phyloP scores from a whole-genome alignment of 306 rosid species.

The Trichosanthes cucumerina region DNA sequence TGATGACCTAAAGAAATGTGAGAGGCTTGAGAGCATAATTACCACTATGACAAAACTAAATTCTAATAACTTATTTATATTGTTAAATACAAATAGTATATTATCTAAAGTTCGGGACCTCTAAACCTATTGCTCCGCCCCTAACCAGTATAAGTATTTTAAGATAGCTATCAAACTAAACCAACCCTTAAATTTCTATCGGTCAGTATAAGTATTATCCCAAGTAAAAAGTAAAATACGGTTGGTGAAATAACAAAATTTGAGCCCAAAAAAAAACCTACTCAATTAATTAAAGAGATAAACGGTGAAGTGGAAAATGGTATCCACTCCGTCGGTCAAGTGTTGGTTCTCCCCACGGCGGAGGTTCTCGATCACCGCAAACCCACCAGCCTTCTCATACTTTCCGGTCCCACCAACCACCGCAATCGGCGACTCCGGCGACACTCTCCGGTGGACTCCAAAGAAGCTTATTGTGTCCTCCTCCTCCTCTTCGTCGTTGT shows the following conservation, averaged over 20 bases:
- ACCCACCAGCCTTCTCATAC: constrained; percentile 67
- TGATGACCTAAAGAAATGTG: too few species aligned
- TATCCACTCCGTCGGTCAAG: constrained; percentile 63
- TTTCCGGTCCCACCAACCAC: constrained; percentile 81
- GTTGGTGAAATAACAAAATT: neutral
- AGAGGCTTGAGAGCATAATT: too few species aligned
- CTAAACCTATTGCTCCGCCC: too few species aligned
- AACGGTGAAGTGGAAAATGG: constrained; percentile 50
- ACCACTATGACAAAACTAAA: too few species aligned
- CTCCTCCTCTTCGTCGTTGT: constrained; percentile 11
- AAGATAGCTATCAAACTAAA: neutral
- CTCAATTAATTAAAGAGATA: constrained; percentile 26
- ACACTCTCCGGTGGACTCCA: constrained; percentile 67
- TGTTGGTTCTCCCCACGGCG: constrained; percentile 47
- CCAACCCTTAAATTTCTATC: too few species aligned
- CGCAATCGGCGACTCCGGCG: constrained; percentile 47
- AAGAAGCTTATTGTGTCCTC: constrained; percentile 67
- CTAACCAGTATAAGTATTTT: too few species aligned
- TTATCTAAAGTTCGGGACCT: too few species aligned
- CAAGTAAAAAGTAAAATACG: neutral
- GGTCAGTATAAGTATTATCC: too few species aligned
- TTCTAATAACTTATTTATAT: too few species aligned
- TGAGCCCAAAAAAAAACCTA: neutral
- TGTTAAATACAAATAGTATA: too few species aligned
- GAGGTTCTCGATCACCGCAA: constrained; percentile 55